Base-by-base conservation (phyloP, 805 yeast species). In the Starmerella riodocensis region DNA sequence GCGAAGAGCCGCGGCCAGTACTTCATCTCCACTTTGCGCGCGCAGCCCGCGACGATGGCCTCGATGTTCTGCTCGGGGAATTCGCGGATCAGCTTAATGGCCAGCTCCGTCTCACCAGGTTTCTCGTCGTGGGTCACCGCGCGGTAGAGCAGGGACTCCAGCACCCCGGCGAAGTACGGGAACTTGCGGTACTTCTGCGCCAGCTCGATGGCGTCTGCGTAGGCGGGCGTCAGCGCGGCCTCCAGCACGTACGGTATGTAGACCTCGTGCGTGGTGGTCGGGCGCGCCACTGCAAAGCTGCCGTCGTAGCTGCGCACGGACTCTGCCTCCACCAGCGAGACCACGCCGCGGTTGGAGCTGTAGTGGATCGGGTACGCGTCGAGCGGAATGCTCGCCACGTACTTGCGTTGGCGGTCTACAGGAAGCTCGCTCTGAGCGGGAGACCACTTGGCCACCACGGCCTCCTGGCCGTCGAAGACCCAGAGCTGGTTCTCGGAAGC, bases 21-120 rank as follows among this genome's bases (percentile, higher is more conserved):
- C 29, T 61, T 64, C 35, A 68, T 63, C 49, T 74, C 80, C 13
- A 73, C 73, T 44, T 74, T 74, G 24, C 80, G 58, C 25, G 76
- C 69, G 48, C 78, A 73, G 5, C 64, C 61, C 3, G 64, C 63
- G 5, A 65, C 46, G 7, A 64, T 61, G 24, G 59, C 63, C 17
- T 38, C 43, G 7, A 59, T 48, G 50, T 54, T 55, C 32, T 38
- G 41, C 24, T 58, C 56, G 1, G 63, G 62, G 34, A 63, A 64
- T 34, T 51, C 45, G n/a, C 46, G 23, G 14, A 63, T 47, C 24
- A 64, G 52, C 20, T 46, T 42, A 9, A 55, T 43, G 2, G 59
- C 57, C 20, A 18, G 31, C 8, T 27, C n/a, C 14, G 29, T 29
- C 14, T 43, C 47, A 3, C 21, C 32, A 11, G 6, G 26, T 4